Percentiles rank a stretch among this genome's conserved stretches.
Evolutionary conservation across 805 yeast species (phyloP).

Genomic region (Saccharomycopsis babjevae): DNA sequence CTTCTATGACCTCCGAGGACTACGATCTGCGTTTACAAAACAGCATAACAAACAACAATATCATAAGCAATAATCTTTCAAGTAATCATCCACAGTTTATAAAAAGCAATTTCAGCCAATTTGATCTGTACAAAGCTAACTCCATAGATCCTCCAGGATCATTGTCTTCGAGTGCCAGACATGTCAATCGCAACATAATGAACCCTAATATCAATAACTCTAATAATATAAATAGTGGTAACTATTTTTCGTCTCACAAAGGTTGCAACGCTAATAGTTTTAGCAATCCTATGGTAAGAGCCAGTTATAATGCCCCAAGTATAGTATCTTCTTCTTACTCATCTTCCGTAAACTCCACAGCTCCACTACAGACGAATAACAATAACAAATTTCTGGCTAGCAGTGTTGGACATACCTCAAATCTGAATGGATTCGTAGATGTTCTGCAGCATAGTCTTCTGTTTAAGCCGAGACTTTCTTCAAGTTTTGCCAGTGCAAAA

Average conservation of each 20-base stretch:
- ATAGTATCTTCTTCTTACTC: conserved; percentile 38
- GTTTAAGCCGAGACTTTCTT: neutral
- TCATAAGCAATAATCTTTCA: neutral
- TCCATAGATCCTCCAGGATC: neutral
- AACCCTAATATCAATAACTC: neutral
- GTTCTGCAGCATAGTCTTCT: conserved; percentile 1
- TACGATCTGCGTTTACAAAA: neutral
- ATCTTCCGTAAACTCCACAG: neutral
- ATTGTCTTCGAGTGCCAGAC: neutral
- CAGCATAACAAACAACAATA: neutral
- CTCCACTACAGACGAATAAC: neutral
- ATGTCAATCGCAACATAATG: neutral
- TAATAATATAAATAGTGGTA: neutral
- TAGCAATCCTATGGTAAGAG: neutral
- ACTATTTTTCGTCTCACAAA: neutral
- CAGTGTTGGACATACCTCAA: neutral
- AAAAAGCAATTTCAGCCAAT: neutral
- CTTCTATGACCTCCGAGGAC: neutral
- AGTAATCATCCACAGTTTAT: neutral
- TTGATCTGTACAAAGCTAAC: neutral
- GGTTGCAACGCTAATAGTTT: neutral
- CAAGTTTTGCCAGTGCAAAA: neutral
- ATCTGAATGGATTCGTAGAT: neutral
- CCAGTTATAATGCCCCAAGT: conserved; percentile 36
- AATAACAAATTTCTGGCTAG: neutral